Evolutionary conservation across 2,329 filamentous ascomycete genomes (phyloP).

Genomic region (Botrytis aclada): DNA sequence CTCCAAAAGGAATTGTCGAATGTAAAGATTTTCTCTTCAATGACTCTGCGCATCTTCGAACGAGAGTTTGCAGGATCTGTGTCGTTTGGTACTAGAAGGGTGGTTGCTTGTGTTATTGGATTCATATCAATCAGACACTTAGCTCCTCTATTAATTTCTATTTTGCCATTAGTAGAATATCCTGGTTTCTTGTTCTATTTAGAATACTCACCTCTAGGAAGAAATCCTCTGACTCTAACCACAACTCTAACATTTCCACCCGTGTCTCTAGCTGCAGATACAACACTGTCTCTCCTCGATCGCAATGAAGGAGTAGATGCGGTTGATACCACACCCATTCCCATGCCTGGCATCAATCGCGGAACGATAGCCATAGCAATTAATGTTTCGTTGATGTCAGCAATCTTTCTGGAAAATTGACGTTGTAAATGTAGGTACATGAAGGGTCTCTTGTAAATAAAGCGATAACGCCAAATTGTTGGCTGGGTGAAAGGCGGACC

Average conservation of each 20-base stretch:
- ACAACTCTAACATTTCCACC: constrained; percentile 81
- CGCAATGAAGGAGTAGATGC: constrained; percentile 77
- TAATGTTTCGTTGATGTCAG: constrained; percentile 36
- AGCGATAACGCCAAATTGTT: constrained; percentile 12
- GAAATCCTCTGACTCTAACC: constrained; percentile 74
- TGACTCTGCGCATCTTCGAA: constrained; percentile 65
- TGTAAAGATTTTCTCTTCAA: constrained; percentile 87
- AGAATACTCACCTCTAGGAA: constrained; percentile 64
- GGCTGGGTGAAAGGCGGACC: constrained; percentile 14
- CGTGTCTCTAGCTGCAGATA: constrained; percentile 50
- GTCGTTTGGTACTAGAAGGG: constrained; percentile 66
- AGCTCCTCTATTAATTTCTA: constrained; percentile 78
- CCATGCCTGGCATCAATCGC: constrained; percentile 44
- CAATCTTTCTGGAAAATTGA: constrained; percentile 30
- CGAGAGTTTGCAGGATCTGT: constrained; percentile 53
- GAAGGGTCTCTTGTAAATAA: constrained; percentile 5
- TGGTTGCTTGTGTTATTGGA: constrained; percentile 80
- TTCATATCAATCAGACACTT: constrained; percentile 92
- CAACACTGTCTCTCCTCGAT: constrained; percentile 65
- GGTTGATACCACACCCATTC: constrained; percentile 51
- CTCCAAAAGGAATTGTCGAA: constrained; percentile 99
- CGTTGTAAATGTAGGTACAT: constrained; percentile 35
- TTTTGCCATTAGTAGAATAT: constrained; percentile 23
- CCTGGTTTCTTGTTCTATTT: background rate
- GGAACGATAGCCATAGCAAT: constrained; percentile 43